Evolutionary conservation across 2,329 filamentous ascomycete species (phyloP).

Genomic region (Coniella vitis): DNA sequence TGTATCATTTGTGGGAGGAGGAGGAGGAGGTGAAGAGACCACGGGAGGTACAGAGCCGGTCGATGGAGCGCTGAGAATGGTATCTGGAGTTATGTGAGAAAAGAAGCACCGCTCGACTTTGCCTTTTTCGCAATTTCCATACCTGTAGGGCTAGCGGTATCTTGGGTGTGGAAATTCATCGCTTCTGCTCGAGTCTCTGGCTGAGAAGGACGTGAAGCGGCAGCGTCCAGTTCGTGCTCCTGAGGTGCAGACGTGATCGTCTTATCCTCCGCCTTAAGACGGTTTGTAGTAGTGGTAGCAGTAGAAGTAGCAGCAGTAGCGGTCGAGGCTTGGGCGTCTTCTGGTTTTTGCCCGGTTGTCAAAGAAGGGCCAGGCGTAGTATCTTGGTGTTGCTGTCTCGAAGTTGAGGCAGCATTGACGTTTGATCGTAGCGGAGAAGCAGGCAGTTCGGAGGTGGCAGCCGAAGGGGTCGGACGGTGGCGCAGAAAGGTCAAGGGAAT

Average conservation of each 20-base stretch:
- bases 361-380: neutral
- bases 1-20: neutral
- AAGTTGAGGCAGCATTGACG: slow-evolving; percentile 7
- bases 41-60: slow-evolving; percentile 6
- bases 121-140: neutral
- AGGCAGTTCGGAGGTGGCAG: slow-evolving; percentile 7
- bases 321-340: neutral
- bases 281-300: too few relatives aligned
- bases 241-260: neutral
- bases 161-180: slow-evolving; percentile 3
- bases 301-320: neutral
- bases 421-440: slow-evolving; percentile 12
- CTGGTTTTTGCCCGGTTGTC: neutral
- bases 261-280: neutral
- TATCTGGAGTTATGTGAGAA: slow-evolving; percentile 8
- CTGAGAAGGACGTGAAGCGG: neutral
- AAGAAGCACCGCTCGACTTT: neutral
- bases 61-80: slow-evolving; percentile 8
- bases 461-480: slow-evolving; percentile 9
- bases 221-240: slow-evolving; percentile 2
- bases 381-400: neutral
- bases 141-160: slow-evolving; percentile 11
- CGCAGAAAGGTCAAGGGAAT: slow-evolving; percentile 14
- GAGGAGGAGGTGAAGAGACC: slow-evolving; percentile 14
- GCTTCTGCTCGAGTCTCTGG: slow-evolving; percentile 4